These are phyloP conservation scores for Boletus sp. DNA, from an alignment of 768 basidiomycete species.

Conservation along the genomic window DNA sequence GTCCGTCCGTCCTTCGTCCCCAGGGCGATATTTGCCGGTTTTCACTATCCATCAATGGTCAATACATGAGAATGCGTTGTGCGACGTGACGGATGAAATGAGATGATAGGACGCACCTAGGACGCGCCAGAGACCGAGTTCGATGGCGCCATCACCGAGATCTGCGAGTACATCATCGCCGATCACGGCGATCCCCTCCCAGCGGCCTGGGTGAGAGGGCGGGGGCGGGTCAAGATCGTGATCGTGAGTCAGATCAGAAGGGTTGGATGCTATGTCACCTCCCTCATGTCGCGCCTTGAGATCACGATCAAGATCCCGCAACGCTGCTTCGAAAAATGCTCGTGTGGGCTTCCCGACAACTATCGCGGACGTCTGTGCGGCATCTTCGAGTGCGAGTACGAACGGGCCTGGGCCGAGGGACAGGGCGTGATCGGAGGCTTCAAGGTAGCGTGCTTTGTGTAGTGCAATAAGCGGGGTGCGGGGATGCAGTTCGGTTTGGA, in stretches of 20 bases:
- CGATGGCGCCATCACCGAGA: slow-evolving; percentile 58
- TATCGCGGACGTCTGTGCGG: slow-evolving; percentile 45
- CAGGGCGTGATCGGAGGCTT: slow-evolving; percentile 45
- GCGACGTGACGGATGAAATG: too few relatives aligned
- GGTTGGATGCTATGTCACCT: neutral
- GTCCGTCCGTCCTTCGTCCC: slow-evolving; percentile 48
- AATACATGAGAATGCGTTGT: neutral
- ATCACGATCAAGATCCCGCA: slow-evolving; percentile 40
- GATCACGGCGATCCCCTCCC: slow-evolving; percentile 44
- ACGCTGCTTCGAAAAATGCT: slow-evolving; percentile 57
- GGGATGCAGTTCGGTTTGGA: neutral
- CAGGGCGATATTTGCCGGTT: slow-evolving; percentile 68
- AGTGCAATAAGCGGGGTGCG: slow-evolving; percentile 51
- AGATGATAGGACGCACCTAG: slow-evolving; percentile 45
- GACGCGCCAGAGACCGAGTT: slow-evolving; percentile 60
- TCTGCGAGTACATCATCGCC: slow-evolving; percentile 70
- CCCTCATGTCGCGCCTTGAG: neutral
- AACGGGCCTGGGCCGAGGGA: slow-evolving; percentile 74
- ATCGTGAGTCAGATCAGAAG: too few relatives aligned
- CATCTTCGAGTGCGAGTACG: slow-evolving; percentile 58
- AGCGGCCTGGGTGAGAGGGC: neutral
- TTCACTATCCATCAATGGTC: slow-evolving; percentile 39
- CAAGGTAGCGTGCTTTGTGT: slow-evolving; percentile 55
- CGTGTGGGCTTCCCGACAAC: slow-evolving; percentile 65
- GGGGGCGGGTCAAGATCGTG: too few relatives aligned